Base-by-base conservation (phyloP, 345 rosid species). In the Aegle marmelos region DNA sequence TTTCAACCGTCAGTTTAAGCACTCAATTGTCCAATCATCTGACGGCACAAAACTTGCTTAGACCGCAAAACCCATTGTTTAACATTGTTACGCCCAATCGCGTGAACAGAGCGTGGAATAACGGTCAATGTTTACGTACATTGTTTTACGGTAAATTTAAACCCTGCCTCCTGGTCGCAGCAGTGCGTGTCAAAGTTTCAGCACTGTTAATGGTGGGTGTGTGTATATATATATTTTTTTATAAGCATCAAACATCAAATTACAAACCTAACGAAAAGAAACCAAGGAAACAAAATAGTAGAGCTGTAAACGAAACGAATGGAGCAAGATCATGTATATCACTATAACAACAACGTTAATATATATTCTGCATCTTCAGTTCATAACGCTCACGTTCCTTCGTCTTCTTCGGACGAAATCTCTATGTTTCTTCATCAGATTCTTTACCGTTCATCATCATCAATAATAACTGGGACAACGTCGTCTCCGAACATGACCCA, bases 401-500 rank as follows among this genome's bases (percentile, higher is more conserved):
- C 72, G 54, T 67, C 83, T 77, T 73, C 86, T 56, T 83, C 91
- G 17, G 91, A 92, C 79, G 94, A 93, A 9, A 84, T 92, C 77
- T 90, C 98, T 25, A 77, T 75, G 81, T 81, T 92, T 74, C 89
- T 93, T 68, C 87, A 85, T 36, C 97, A 92, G 68, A 82, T 92
- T 83, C 81, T 90, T 10, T 87, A 81, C 71, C 90, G 85, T 70
- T 90, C 97, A 64, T 83, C 94, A 25, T 72, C 87, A 5, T 54
- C 72, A n/a, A 66, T 80, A 6, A 45, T 79, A 25, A 31, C 83
- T 16, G 56, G 65, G 8, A 16, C 87, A 6, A 45, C 89, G 71
- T 74, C 85, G 14, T 81, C 81, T 64, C 60, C 80, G 64, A 76
- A 73, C 14, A 2, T n/a, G 30, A 48, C 75, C 27, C 31, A 59